Conservation (phyloP, 345 rosid genomes). For the Diplotaxis tenuifolia region DNA sequence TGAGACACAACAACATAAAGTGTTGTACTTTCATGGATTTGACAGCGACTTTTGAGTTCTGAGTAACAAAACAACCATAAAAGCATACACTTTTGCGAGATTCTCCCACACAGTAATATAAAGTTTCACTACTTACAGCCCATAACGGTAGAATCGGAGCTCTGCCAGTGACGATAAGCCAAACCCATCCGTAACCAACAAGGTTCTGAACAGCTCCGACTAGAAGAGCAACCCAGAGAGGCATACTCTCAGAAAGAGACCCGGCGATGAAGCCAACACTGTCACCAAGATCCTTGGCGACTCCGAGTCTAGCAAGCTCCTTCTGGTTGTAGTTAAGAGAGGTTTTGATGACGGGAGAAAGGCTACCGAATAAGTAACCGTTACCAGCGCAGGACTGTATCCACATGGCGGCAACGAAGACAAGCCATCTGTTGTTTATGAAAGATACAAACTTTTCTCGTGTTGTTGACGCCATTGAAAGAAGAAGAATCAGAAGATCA, state of each 20-base stretch:
- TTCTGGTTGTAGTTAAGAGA: slow-evolving; percentile 80
- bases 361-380: slow-evolving; percentile 92
- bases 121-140: slow-evolving; percentile 66
- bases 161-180: slow-evolving; percentile 80
- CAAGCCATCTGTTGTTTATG: slow-evolving; percentile 86
- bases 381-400: slow-evolving; percentile 93
- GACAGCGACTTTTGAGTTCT: slow-evolving; percentile 6
- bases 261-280: slow-evolving; percentile 98
- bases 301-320: slow-evolving; percentile 81
- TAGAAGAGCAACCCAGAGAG: slow-evolving; percentile 90
- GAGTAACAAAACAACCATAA: slow-evolving; percentile 19
- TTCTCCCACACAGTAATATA: slow-evolving; percentile 7
- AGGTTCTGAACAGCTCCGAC: slow-evolving; percentile 91
- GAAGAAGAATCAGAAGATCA: slow-evolving; percentile 18
- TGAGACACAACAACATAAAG: too few species aligned
- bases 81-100: slow-evolving; percentile 20
- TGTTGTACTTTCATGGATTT: background rate
- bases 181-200: slow-evolving; percentile 92
- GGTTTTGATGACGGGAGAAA: slow-evolving; percentile 93
- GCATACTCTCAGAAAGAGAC: slow-evolving; percentile 74
- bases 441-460: slow-evolving; percentile 52
- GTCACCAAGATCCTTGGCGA: slow-evolving; percentile 97
- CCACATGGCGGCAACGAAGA: slow-evolving; percentile 99
- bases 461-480: slow-evolving; percentile 45
- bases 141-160: slow-evolving; percentile 80